phyloP scores from a whole-genome alignment of 2,329 filamentous ascomycete genomes.

The Diaporthe citrichinensis region DNA sequence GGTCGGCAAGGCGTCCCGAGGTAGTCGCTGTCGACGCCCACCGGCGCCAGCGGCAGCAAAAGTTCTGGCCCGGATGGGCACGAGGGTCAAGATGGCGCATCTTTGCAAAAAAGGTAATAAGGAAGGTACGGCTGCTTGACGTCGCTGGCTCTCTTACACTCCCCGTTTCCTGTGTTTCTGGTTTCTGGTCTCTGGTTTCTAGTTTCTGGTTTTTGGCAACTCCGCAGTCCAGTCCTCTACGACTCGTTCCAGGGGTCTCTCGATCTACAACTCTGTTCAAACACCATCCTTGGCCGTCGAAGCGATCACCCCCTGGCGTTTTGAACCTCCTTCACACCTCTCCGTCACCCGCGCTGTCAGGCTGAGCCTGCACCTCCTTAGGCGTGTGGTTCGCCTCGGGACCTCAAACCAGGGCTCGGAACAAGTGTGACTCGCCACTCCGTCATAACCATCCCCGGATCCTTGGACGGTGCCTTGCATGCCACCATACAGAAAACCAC shows the following conservation, averaged over 20 bases:
- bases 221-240: neutral
- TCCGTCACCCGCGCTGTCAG: conserved; percentile 7
- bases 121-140: conserved; percentile 6
- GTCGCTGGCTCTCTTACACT: neutral
- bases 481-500: no score
- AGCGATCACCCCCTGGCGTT: conserved; percentile 20
- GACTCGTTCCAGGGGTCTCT: neutral
- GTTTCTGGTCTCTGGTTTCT: neutral
- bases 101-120: conserved; percentile 8
- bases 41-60: neutral
- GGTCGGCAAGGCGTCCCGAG: conserved; percentile 9
- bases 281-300: conserved; percentile 17
- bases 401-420: conserved; percentile 13
- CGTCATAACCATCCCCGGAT: conserved; percentile 7
- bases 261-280: conserved; percentile 3
- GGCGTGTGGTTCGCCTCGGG: neutral
- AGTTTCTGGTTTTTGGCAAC: neutral
- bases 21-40: conserved; percentile 10
- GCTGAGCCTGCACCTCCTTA: neutral
- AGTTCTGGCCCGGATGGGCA: neutral
- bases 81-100: neutral
- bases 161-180: conserved; percentile 2
- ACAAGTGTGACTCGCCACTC: conserved; percentile 21
- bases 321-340: conserved; percentile 1
- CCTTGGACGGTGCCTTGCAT: neutral